Conservation (phyloP, 2,329 filamentous ascomycete genomes). For the Kalmusia sp. region DNA sequence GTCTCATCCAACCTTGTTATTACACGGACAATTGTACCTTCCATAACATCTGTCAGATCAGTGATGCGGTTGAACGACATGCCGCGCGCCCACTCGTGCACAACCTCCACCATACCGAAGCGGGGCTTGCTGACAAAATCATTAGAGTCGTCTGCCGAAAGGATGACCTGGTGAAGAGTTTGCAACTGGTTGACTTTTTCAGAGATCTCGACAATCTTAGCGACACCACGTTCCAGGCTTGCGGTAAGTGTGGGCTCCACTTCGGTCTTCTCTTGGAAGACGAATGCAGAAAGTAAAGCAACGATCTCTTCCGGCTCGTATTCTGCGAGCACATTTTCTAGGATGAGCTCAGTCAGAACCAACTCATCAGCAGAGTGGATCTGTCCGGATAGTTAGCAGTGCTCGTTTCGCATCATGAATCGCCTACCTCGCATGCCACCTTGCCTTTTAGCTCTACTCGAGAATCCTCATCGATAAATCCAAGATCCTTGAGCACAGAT, state of each 20-base stretch:
- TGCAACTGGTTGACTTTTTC: slow-evolving; percentile 93
- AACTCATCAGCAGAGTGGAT: slow-evolving; percentile 97
- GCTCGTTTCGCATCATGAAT: neutral
- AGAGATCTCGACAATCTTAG: slow-evolving; percentile 86
- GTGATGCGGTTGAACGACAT: slow-evolving; percentile 99
- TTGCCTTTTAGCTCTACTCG: slow-evolving; percentile 97
- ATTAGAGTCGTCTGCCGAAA: slow-evolving; percentile 87
- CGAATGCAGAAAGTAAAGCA: slow-evolving; percentile 89
- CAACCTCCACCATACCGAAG: slow-evolving; percentile 95
- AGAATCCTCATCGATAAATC: slow-evolving; percentile 85
- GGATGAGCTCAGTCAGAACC: slow-evolving; percentile 91
- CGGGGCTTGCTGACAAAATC: slow-evolving; percentile 87
- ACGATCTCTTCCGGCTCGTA: slow-evolving; percentile 98
- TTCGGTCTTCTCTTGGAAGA: slow-evolving; percentile 97
- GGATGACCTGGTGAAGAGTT: slow-evolving; percentile 88
- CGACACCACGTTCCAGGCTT: slow-evolving; percentile 80
- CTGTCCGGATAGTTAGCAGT: slow-evolving; percentile 35
- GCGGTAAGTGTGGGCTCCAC: slow-evolving; percentile 80
- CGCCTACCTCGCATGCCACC: slow-evolving; percentile 82
- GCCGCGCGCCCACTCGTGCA: slow-evolving; percentile 96
- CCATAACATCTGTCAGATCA: slow-evolving; percentile 91
- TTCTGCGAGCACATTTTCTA: slow-evolving; percentile 94
- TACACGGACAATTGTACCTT: slow-evolving; percentile 94
- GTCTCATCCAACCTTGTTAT: slow-evolving; percentile 96
- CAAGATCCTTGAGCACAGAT: slow-evolving; percentile 86